Base-by-base conservation (phyloP, 352 stramenopile genomes). In the Pythium oligandrum region DNA sequence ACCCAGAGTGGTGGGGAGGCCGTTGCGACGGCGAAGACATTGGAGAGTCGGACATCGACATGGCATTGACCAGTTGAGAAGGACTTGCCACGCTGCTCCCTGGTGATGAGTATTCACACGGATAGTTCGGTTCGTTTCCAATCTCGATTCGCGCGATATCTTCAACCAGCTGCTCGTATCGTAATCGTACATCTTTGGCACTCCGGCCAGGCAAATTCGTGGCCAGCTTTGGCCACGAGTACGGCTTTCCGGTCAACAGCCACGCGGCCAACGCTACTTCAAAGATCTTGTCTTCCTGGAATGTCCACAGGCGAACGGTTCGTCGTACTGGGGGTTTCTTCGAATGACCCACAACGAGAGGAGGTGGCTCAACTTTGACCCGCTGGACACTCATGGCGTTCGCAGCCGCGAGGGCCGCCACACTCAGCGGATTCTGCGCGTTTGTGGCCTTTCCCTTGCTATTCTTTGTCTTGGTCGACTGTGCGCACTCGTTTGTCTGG, bases 281-380 rank as follows among this genome's bases (percentile, higher is more conserved):
- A 51, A 95, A 83, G 2, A 74, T 66, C 63, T 90, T 89, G 56
- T 95, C 83, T 63, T 95, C 83, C 47, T 92, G 72, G 40, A 88
- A 87, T 34, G 64, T 91, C 85, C 85, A 95, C 9, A 62, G 17
- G 17, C 17, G 17, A 26, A 26, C 17, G 17, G 17, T 26, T 26
- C 17, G 17, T 26, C 17, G 17, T 0, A 26, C 17, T 26, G 17
- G 17, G 17, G 17, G 17, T 26, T 26, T 26, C 17, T 26, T 26
- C 17, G 17, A 26, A 26, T 26, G 17, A 26, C 17, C 17, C 17
- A 26, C 17, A 6, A n/a, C 26, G 43, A 10, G 11, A 6, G 11
- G 7, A 31, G 6, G 6, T 31, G 43, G 31, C 26, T n/a, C 11
- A 31, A n/a, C 6, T 7, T 48, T 10, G 33, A 5, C 33, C 43